Percentiles rank a stretch among this genome's conserved stretches.
phyloP scores from a whole-genome alignment of 106 monocot genomes.

The Xerophyta viscosa region DNA sequence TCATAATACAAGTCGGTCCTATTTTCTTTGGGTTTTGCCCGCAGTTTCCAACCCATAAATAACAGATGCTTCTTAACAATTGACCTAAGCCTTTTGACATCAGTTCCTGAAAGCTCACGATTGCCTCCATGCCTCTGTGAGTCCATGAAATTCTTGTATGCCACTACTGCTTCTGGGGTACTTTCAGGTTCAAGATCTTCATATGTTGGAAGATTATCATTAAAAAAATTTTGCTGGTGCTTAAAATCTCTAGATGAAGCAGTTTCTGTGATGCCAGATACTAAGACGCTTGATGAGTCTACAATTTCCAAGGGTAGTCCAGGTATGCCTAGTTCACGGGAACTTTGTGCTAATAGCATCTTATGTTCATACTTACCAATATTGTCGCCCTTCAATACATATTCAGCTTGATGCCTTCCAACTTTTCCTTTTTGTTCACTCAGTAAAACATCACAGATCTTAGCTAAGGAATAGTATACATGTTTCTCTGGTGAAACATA shows the following conservation, averaged over 20 bases:
- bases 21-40: slow-evolving; percentile 6
- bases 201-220: neutral
- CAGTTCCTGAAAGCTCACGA: neutral
- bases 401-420: neutral
- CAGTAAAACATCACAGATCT: neutral
- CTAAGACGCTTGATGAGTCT: neutral
- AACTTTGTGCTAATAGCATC: too few relatives aligned
- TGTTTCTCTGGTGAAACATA: slow-evolving; percentile 26
- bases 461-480: slow-evolving; percentile 12
- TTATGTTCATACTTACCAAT: too few relatives aligned
- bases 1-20: slow-evolving; percentile 24
- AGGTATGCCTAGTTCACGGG: too few relatives aligned
- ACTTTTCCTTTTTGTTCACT: neutral
- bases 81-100: slow-evolving; percentile 10
- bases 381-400: too few relatives aligned
- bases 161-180: slow-evolving; percentile 17
- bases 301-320: too few relatives aligned
- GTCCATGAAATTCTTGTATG: slow-evolving; percentile 18
- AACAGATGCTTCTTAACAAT: slow-evolving; percentile 41
- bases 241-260: neutral
- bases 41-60: slow-evolving; percentile 42
- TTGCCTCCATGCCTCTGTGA: neutral
- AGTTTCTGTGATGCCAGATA: neutral
- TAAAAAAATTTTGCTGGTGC: neutral
- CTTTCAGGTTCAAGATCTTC: slow-evolving; percentile 15